phyloP scores from a whole-genome alignment of 257 asterid genomes.

The Perilla frutescens region DNA sequence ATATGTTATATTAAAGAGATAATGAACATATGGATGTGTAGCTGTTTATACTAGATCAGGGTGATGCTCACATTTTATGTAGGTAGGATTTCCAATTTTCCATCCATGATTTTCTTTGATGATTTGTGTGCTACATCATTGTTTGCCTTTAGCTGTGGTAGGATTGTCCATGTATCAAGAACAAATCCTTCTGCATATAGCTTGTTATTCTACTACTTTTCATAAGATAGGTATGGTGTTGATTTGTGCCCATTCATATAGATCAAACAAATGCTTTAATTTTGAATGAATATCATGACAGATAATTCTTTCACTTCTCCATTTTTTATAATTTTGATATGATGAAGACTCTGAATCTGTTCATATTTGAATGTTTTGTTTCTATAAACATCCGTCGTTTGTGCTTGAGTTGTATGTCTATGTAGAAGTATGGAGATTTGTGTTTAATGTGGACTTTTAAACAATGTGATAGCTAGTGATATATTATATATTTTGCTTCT shows the following conservation, averaged over 20 bases:
- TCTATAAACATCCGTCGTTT: not conserved
- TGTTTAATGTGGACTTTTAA: not conserved
- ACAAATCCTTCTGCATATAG: not conserved
- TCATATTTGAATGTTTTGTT: not conserved
- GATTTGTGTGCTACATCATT: not conserved
- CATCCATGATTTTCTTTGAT: too few relatives aligned
- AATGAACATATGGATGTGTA: too few relatives aligned
- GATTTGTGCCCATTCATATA: not conserved
- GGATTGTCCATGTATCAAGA: not conserved
- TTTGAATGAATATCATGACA: not conserved
- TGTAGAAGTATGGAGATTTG: constrained; percentile 4
- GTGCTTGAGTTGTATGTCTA: constrained; percentile 8
- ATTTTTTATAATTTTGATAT: not conserved
- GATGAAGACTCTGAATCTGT: not conserved
- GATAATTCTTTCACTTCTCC: too few relatives aligned
- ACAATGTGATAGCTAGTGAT: not conserved
- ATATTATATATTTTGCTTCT: not conserved
- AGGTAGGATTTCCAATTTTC: too few relatives aligned
- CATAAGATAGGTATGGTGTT: too few relatives aligned
- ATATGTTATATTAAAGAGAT: too few relatives aligned
- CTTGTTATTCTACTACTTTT: not conserved
- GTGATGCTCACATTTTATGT: too few relatives aligned
- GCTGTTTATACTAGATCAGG: too few relatives aligned
- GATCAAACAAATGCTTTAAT: not conserved
- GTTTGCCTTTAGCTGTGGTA: not conserved